Evolutionary conservation across 2,329 filamentous ascomycete genomes (phyloP), one percentile per base, ranked within the genome.

Genomic region (Neofusicoccum umdonicola): DNA sequence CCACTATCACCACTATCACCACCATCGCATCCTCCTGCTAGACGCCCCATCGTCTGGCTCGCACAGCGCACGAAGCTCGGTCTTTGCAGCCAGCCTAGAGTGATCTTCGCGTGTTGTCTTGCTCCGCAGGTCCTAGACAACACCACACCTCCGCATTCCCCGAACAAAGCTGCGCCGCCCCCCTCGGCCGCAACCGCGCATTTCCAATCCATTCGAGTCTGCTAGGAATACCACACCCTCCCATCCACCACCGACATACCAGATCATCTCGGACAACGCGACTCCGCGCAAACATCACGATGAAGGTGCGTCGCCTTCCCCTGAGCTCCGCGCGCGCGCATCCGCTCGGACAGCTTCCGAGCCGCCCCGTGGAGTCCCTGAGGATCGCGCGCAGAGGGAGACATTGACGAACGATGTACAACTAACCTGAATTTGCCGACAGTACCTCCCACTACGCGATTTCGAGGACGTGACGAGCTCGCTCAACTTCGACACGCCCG

Each of bases 401-500:
- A 34, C 6, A 17, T 41, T 12, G 31, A 9, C 13, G 17, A 27
- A 15, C 31, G 7, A 27, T 6, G 5, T 27, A 15, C n/a, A 7
- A 15, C 31, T 63, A 56, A 63, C 42, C 17, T 22, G 8, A 3
- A 15, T 41, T n/a, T 15, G 22, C 12, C 13, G 17, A 56, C 77
- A 99, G 94, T 99, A 96, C 79, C 85, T 99, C 72, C 93, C 94
- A 67, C 86, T 97, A 68, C 89, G 88, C 78, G 91, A 96, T 70
- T 93, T 98, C 75, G 93, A 98, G 78, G 88, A 90, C 77, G 91
- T 98, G 70, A 94, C 93, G 67, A 90, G 90, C 80, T 91, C 94
- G 68, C 88, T 99, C 75, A 98, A 97, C 76, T 98, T 98, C 83
- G 92, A 95, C 73, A 97, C 94, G 0, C 88, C 91, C 60, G 94